A percentile compares a stretch with the other conserved stretches of the same genome.
These are phyloP conservation scores for Chlamydomonas incerta DNA, from an alignment of 139 green algal genomes.

Conservation along the genomic window DNA sequence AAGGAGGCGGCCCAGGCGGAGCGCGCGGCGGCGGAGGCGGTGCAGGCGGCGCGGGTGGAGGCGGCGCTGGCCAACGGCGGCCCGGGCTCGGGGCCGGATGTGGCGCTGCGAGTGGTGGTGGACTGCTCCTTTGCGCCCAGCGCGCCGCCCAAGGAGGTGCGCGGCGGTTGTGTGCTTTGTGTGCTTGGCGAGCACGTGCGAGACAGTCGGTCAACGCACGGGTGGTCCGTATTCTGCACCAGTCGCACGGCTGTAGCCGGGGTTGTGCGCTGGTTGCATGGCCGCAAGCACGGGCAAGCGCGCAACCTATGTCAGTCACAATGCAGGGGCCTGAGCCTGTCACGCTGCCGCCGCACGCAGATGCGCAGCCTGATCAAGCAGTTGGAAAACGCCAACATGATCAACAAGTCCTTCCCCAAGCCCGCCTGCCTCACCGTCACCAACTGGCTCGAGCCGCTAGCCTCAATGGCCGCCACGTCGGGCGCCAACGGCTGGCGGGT, in stretches of 20 bases:
- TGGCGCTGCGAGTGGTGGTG: slow-evolving; percentile 44
- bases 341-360: slow-evolving; percentile 21
- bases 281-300: too few relatives aligned
- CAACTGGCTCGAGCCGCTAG: slow-evolving; percentile 38
- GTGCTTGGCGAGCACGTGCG: too few relatives aligned
- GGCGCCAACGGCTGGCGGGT: slow-evolving; percentile 44
- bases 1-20: not conserved
- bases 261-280: too few relatives aligned
- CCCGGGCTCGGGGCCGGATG: not conserved
- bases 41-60: slow-evolving; percentile 13
- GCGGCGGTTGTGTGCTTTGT: too few relatives aligned
- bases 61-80: slow-evolving; percentile 40
- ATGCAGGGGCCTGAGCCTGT: too few relatives aligned
- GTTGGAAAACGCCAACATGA: slow-evolving; percentile 41
- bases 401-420: slow-evolving; percentile 31
- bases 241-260: too few relatives aligned
- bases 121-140: slow-evolving; percentile 50
- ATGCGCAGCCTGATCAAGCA: slow-evolving; percentile 63
- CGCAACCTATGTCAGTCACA: too few relatives aligned
- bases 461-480: slow-evolving; percentile 9
- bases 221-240: not conserved
- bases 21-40: not conserved
- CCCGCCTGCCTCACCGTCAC: slow-evolving; percentile 46
- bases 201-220: too few relatives aligned
- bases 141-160: slow-evolving; percentile 30